Percentiles rank a stretch among this genome's conserved stretches.
These are phyloP conservation scores for Botryotinia narcissicola DNA, from an alignment of 2,329 filamentous ascomycete species.

Conservation along the genomic window DNA sequence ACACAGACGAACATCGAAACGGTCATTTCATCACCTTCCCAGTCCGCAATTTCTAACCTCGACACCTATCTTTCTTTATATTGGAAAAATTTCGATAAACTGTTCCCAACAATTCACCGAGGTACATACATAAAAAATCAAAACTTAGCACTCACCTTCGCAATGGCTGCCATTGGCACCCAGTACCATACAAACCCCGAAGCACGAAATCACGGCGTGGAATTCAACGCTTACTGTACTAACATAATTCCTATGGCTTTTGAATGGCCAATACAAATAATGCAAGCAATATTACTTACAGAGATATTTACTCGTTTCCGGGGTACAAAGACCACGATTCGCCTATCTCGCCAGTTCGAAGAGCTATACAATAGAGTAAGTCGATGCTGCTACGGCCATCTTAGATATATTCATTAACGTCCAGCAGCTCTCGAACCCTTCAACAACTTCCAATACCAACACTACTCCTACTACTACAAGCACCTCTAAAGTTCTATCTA, in stretches of 20 bases:
- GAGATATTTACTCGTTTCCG: conserved; percentile 37
- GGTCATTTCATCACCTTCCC: conserved; percentile 21
- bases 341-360: conserved; percentile 34
- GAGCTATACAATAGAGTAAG: conserved; percentile 34
- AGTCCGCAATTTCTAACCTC: conserved; percentile 26
- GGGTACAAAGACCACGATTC: conserved; percentile 32
- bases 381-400: not conserved
- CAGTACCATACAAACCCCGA: conserved; percentile 34
- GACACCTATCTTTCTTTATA: conserved; percentile 34
- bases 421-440: conserved; percentile 1
- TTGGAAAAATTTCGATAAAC: conserved; percentile 33
- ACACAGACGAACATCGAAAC: conserved; percentile 23
- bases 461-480: not conserved
- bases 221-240: conserved; percentile 34
- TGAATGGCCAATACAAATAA: conserved; percentile 32
- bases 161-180: conserved; percentile 37
- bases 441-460: not conserved
- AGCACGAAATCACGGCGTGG: conserved; percentile 33
- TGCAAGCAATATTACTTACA: conserved; percentile 38
- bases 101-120: conserved; percentile 36
- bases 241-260: conserved; percentile 32
- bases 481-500: not conserved
- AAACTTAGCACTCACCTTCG: conserved; percentile 30
- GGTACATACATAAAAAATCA: conserved; percentile 30
- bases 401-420: conserved; percentile 1